Percentiles rank a stretch among this genome's conserved stretches.
phyloP scores from a whole-genome alignment of 1,284 basidiomycete species.

The Xanthoconium separans region DNA sequence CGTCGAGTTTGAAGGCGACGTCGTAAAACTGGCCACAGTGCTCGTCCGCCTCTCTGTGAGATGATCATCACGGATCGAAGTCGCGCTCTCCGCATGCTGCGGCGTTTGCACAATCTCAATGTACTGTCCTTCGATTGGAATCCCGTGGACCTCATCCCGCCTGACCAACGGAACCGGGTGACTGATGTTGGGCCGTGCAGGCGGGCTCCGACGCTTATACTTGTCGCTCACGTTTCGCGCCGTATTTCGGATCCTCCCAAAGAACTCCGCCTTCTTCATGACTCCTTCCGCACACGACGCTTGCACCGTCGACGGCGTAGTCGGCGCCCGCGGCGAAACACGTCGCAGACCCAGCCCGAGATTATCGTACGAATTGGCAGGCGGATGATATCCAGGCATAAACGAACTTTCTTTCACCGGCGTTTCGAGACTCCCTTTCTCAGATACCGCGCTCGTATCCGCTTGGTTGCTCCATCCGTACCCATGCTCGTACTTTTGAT shows the following conservation, averaged over 20 bases:
- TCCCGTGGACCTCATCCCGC: slow-evolving; percentile 11
- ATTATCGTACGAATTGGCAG: slow-evolving; percentile 35
- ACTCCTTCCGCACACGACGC: slow-evolving; percentile 42
- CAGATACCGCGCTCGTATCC: slow-evolving; percentile 28
- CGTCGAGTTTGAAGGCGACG: slow-evolving; percentile 63
- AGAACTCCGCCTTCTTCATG: slow-evolving; percentile 68
- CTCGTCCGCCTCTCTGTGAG: slow-evolving; percentile 42
- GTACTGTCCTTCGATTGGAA: slow-evolving; percentile 32
- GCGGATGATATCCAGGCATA: slow-evolving; percentile 21
- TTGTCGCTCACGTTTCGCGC: slow-evolving; percentile 66
- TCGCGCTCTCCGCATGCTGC: slow-evolving; percentile 23
- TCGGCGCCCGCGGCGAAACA: slow-evolving; percentile 30
- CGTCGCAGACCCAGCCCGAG: slow-evolving; percentile 52
- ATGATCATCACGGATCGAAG: slow-evolving; percentile 44
- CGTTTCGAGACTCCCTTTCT: slow-evolving; percentile 29
- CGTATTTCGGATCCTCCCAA: slow-evolving; percentile 56
- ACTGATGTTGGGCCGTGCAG: slow-evolving; percentile 49
- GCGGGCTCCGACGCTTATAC: slow-evolving; percentile 40
- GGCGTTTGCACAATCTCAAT: slow-evolving; percentile 29
- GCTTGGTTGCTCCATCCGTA: slow-evolving; percentile 34
- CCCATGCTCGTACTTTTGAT: slow-evolving; percentile 19
- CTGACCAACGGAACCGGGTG: slow-evolving; percentile 45
- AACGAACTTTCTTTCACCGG: slow-evolving; percentile 29
- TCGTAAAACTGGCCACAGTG: slow-evolving; percentile 42
- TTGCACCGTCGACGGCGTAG: slow-evolving; percentile 27